These are phyloP conservation scores for Neoarthrinium moseri DNA, from an alignment of 2,329 filamentous ascomycete species.

Conservation along the genomic window DNA sequence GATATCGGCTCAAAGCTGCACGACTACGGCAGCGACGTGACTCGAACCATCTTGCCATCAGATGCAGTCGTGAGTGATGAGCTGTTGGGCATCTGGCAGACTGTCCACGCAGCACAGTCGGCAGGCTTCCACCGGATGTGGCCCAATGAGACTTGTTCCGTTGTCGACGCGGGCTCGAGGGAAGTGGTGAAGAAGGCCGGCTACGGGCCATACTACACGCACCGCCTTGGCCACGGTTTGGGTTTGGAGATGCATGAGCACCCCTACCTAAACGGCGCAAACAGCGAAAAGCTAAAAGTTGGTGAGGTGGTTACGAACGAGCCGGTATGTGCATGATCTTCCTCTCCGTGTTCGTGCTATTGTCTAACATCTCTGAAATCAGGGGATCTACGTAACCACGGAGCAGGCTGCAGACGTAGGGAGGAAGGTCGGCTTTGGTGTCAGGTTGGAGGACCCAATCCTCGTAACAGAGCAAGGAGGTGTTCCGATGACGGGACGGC, in stretches of 20 bases:
- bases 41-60: conserved; percentile 24
- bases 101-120: conserved; percentile 20
- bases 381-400: conserved; percentile 29
- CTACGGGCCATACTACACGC: conserved; percentile 25
- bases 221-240: conserved; percentile 26
- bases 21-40: conserved; percentile 28
- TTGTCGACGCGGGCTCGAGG: conserved; percentile 25
- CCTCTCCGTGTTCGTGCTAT: too few relatives aligned
- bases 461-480: conserved; percentile 25
- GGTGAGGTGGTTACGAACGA: conserved; percentile 27
- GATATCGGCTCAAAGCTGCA: conserved; percentile 28
- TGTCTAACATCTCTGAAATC: background rate
- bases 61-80: conserved; percentile 20
- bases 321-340: conserved; percentile 23
- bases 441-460: conserved; percentile 27
- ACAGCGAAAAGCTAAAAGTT: conserved; percentile 22
- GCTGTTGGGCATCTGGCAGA: conserved; percentile 23
- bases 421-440: conserved; percentile 22
- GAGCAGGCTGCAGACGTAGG: conserved; percentile 25
- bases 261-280: conserved; percentile 28
- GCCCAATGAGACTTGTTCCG: conserved; percentile 24
- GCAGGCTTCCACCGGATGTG: conserved; percentile 24
- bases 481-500: conserved; percentile 23
- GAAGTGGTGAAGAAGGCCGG: conserved; percentile 19
- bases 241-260: conserved; percentile 28